phyloP scores from a whole-genome alignment of 768 basidiomycete genomes.

The Xerocomus potaroensis region DNA sequence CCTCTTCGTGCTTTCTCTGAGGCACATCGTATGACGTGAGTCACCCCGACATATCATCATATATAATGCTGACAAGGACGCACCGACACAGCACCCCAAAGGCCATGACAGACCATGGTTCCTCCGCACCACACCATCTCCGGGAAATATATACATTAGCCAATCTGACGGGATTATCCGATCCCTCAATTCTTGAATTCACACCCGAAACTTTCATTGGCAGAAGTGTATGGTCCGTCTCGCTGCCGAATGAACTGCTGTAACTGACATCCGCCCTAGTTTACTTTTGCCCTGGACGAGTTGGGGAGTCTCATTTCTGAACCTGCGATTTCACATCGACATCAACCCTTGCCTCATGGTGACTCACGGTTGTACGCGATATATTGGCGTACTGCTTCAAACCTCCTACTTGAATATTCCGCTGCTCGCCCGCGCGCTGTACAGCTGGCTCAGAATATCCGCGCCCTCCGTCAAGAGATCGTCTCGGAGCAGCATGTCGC shows the following conservation, averaged over 20 bases:
- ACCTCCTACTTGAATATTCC: constrained; percentile 31
- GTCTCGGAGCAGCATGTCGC: neutral
- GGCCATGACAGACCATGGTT: neutral
- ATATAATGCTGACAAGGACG: neutral
- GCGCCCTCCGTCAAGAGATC: constrained; percentile 9
- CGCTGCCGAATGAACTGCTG: neutral
- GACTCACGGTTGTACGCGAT: constrained; percentile 21
- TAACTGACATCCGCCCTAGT: constrained; percentile 12
- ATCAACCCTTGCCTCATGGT: neutral
- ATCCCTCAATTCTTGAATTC: constrained; percentile 23
- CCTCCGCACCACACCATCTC: neutral
- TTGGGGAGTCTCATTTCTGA: constrained; percentile 17
- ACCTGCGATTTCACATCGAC: neutral
- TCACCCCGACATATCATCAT: neutral
- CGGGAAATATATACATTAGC: constrained; percentile 7
- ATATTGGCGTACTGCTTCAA: constrained; percentile 29
- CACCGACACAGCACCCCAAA: constrained; percentile 7
- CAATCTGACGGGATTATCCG: constrained; percentile 21
- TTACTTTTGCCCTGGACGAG: constrained; percentile 30
- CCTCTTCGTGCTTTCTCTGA: constrained; percentile 22
- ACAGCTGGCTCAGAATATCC: constrained; percentile 15
- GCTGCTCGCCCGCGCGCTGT: constrained; percentile 22
- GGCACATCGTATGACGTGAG: constrained; percentile 19
- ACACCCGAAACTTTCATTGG: constrained; percentile 25
- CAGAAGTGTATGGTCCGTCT: constrained; percentile 21